Evolutionary conservation across 2,329 filamentous ascomycete species (phyloP), one percentile per base, ranked within the genome.

Genomic region (Beauveria rudraprayagi): DNA sequence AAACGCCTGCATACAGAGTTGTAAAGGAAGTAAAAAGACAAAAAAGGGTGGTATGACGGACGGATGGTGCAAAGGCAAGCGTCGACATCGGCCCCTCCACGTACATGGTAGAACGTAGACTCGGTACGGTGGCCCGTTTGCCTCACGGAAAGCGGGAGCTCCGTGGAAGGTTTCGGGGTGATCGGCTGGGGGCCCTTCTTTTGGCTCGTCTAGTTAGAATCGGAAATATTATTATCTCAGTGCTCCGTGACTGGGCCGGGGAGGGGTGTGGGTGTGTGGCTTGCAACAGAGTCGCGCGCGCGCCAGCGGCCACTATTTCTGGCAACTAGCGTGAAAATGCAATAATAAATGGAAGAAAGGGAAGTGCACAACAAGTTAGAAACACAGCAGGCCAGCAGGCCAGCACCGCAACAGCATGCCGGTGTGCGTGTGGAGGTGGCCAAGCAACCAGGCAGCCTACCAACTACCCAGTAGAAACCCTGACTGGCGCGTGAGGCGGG

Each of bases 201-300:
- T 51, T 52, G 44, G 52, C 60, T 56, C 60, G 54, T 61, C 54
- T 56, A 61, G 54, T 52, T 56, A 40, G 26, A 61, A 56, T 61
- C 60, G 60, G 60, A 61, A 61, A 61, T 61, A 61, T 61, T 61
- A 61, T 43, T 56, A 60, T 53, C 48, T 60, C 26, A 51, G 56
- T 60, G 46, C 37, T 58, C 56, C 47, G 47, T 19, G 24, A 30
- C 48, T 37, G 28, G 41, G 47, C 48, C 57, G 41, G 57, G 57
- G 50, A 54, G 57, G 57, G 50, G 57, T 54, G 57, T 53, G 57
- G 17, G 22, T 26, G 22, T 48, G 46, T 48, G 46, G 57, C 28
- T 43, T 53, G 10, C 8, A 52, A 50, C 56, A 51, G 24, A 43
- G 46, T 37, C 34, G 34, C 34, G 34, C 46, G 37, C 24, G 43